Base-by-base conservation (phyloP, 495 filamentous ascomycete genomes). In the Corynascus novoguineensis region DNA sequence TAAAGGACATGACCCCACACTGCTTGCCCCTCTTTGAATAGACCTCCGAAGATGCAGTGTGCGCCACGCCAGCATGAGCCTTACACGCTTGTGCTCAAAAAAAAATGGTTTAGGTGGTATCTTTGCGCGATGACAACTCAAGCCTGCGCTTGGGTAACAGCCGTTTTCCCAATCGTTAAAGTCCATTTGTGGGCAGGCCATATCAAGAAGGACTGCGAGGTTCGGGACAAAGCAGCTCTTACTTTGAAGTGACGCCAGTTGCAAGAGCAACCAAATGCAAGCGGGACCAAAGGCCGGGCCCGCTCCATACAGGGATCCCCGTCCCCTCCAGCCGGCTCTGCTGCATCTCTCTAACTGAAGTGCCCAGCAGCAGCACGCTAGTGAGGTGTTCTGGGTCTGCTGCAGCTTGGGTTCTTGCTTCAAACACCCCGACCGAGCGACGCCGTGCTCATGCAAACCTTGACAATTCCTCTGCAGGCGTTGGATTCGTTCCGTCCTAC, bases 281-380 rank as follows among this genome's bases (percentile, higher is more conserved):
- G 31, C 47, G 47, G 47, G 47, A 50, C 47, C 34, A 50, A 35
- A 31, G 47, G 31, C 47, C 47, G 47, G n/a, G 47, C 5, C 19
- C 31, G n/a, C 47, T 29, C 47, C 25, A 17, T 31, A 24, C 47
- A 50, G 31, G 47, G 47, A 37, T 35, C 47, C 47, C 47, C 47
- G 25, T 35, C 47, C 47, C 47, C 47, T 21, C 47, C 47, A 32
- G 45, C 28, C 14, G n/a, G n/a, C n/a, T n/a, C n/a, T n/a, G n/a
- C n/a, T n/a, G n/a, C n/a, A n/a, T n/a, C n/a, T n/a, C n/a, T n/a
- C n/a, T n/a, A n/a, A n/a, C n/a, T n/a, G n/a, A n/a, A n/a, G n/a
- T n/a, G n/a, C n/a, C n/a, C n/a, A n/a, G n/a, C n/a, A n/a, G n/a
- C n/a, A n/a, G n/a, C n/a, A n/a, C n/a, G n/a, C n/a, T n/a, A n/a